Evolutionary conservation across 305 asterid species (phyloP).

Genomic region (Solanum hybrid): DNA sequence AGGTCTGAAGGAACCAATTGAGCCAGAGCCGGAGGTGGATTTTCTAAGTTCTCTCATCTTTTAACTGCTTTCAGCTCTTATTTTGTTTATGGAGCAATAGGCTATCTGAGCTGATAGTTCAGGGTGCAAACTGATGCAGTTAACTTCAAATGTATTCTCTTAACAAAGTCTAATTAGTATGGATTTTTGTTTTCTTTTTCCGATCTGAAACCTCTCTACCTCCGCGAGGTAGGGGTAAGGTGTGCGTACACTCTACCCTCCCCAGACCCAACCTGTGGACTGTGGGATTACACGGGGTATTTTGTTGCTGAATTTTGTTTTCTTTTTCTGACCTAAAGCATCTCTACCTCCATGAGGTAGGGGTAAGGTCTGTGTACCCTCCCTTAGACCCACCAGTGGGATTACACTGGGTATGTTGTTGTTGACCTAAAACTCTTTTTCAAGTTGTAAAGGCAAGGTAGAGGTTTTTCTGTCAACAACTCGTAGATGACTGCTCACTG

Average conservation of each 20-base stretch:
- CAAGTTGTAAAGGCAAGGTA: neutral
- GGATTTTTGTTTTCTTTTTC: neutral
- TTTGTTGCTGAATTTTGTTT: neutral
- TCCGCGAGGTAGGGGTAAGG: neutral
- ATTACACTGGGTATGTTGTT: neutral
- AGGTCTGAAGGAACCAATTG: conserved; percentile 86
- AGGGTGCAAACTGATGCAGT: neutral
- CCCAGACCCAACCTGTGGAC: neutral
- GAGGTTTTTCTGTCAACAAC: conserved; percentile 4
- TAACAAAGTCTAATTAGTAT: neutral
- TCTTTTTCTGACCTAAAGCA: neutral
- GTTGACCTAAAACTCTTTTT: neutral
- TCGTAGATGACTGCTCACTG: conserved; percentile 4
- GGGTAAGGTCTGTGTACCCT: neutral
- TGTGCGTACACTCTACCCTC: neutral
- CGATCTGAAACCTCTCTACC: neutral
- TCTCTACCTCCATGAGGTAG: neutral
- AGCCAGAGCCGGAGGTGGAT: conserved; percentile 92
- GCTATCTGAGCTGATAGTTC: neutral
- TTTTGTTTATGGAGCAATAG: neutral
- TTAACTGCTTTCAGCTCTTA: neutral
- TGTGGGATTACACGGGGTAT: neutral
- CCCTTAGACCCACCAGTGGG: neutral
- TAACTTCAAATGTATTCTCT: neutral
- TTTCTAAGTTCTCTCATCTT: conserved; percentile 8